Conservation (phyloP, 2,329 filamentous ascomycete genomes). For the Tolypocladium ophioglossoides region DNA sequence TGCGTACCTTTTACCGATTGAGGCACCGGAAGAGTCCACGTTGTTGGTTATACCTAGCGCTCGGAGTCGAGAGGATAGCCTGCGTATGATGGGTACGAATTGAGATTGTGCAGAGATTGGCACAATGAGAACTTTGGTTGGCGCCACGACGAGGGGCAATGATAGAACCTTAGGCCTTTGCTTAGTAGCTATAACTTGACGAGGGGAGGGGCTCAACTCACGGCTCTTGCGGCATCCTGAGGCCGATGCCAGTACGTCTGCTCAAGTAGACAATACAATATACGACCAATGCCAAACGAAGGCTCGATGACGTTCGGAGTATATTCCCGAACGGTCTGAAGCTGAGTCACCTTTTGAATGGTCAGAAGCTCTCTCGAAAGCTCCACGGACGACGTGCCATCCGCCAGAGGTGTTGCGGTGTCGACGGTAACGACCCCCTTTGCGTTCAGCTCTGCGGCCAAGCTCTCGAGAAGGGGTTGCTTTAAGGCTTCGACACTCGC, state of each 20-base stretch:
- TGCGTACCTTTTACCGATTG: conserved; percentile 88
- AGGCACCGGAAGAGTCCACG: conserved; percentile 81
- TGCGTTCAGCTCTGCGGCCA: conserved; percentile 62
- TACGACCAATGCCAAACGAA: conserved; percentile 92
- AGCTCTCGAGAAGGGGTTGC: conserved; percentile 71
- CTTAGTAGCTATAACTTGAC: too few species aligned
- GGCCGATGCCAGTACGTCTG: conserved; percentile 87
- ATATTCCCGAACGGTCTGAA: conserved; percentile 80
- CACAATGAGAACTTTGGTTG: conserved; percentile 88
- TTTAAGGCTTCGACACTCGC: conserved; percentile 62
- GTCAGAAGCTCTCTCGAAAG: conserved; percentile 51
- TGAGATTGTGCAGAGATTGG: conserved; percentile 72
- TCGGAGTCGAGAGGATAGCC: conserved; percentile 66
- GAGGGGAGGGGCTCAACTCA: conserved; percentile 51
- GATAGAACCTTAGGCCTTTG: conserved; percentile 32
- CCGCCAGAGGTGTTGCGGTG: too few species aligned
- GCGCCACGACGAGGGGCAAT: conserved; percentile 61
- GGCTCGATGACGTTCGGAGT: conserved; percentile 95
- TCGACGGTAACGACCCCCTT: conserved; percentile 68
- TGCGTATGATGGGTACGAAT: conserved; percentile 67
- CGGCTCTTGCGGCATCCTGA: conserved; percentile 59
- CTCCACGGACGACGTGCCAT: conserved; percentile 32
- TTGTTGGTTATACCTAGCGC: conserved; percentile 68
- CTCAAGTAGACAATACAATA: conserved; percentile 86
- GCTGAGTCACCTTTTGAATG: conserved; percentile 10